These are phyloP conservation scores for Xylariaceae sp. DNA, from an alignment of 2,329 filamentous ascomycete species.

Conservation along the genomic window DNA sequence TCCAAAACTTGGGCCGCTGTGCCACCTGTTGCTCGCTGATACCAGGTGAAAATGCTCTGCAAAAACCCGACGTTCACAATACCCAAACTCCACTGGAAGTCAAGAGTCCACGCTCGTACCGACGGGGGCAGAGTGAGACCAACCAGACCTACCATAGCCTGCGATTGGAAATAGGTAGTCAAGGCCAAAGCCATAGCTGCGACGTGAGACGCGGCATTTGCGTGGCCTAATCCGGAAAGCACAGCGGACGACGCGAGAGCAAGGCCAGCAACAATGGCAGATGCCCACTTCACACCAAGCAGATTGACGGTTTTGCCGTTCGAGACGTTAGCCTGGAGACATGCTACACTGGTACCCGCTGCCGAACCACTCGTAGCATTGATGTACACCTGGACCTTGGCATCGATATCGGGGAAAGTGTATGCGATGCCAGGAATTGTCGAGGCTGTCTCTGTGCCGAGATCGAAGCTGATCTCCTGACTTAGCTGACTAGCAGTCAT, in stretches of 20 bases:
- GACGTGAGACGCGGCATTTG: constrained; percentile 91
- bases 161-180: constrained; percentile 90
- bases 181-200: constrained; percentile 92
- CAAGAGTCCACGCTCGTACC: constrained; percentile 89
- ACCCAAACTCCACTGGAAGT: constrained; percentile 98
- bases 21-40: constrained; percentile 88
- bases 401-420: constrained; percentile 85
- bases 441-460: constrained; percentile 52
- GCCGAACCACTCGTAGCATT: constrained; percentile 57
- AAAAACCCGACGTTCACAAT: constrained; percentile 84
- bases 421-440: constrained; percentile 81
- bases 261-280: constrained; percentile 81
- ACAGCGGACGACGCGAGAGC: constrained; percentile 82
- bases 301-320: constrained; percentile 92
- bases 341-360: constrained; percentile 64
- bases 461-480: constrained; percentile 56
- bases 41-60: constrained; percentile 89
- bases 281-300: constrained; percentile 82
- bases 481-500: constrained; percentile 65
- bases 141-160: constrained; percentile 85
- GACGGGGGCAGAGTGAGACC: constrained; percentile 79
- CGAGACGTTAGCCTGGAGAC: constrained; percentile 80
- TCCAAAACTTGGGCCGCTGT: constrained; percentile 76
- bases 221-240: constrained; percentile 84
- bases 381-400: constrained; percentile 76